Conservation (phyloP, 768 basidiomycete genomes). For the Daedaleopsis sinensis region DNA sequence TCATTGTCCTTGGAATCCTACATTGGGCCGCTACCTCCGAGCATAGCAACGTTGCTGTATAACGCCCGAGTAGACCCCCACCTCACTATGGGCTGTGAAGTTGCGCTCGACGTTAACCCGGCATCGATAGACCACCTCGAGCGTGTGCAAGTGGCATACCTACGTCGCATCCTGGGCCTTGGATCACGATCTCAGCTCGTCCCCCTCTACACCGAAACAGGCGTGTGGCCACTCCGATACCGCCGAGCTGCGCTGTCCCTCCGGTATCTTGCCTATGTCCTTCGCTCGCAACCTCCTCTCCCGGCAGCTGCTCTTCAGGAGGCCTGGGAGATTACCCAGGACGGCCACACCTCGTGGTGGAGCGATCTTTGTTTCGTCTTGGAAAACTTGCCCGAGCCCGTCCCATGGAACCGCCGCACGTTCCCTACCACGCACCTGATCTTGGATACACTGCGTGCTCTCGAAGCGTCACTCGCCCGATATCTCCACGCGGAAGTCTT, state of each 20-base stretch:
- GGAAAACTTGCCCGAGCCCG: neutral
- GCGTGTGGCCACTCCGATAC: neutral
- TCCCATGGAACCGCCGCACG: neutral
- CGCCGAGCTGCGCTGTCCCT: neutral
- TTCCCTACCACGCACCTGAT: neutral
- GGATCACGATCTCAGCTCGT: too few species aligned
- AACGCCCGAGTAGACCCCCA: slow-evolving; percentile 10
- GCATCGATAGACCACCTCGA: too few species aligned
- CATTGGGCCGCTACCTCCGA: neutral
- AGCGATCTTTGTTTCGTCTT: neutral
- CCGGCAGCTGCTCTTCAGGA: neutral
- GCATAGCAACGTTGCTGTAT: neutral
- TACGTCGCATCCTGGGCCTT: too few species aligned
- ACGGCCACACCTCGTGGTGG: neutral
- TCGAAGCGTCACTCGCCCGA: too few species aligned
- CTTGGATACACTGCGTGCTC: too few species aligned
- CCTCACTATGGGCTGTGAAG: slow-evolving; percentile 1
- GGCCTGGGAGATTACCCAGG: neutral
- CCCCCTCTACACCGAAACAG: neutral
- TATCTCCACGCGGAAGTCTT: too few species aligned
- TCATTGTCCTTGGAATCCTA: slow-evolving; percentile 2
- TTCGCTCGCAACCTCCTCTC: neutral
- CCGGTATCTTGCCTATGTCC: neutral
- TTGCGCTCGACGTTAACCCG: neutral
- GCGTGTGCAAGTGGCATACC: too few species aligned